Percentiles rank a stretch among this genome's conserved stretches.
phyloP scores from a whole-genome alignment of 768 basidiomycete genomes.

The Termitomyces heimii region DNA sequence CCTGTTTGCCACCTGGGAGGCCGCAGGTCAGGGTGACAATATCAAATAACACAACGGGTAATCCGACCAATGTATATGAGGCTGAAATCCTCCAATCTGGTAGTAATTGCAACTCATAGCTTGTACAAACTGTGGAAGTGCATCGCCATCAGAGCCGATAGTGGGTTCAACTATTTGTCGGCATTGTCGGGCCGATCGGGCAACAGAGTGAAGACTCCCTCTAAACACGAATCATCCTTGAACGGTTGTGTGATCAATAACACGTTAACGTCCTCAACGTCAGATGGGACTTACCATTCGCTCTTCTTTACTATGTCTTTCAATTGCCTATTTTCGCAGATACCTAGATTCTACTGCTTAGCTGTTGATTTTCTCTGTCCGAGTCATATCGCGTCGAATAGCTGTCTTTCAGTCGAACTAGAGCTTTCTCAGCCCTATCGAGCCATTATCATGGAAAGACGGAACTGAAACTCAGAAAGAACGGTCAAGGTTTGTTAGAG shows the following conservation, averaged over 20 bases:
- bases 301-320: neutral
- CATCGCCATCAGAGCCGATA: neutral
- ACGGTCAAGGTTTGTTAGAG: conserved; percentile 4
- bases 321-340: neutral
- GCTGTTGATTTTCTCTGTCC: neutral
- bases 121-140: neutral
- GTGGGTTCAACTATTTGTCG: neutral
- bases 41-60: neutral
- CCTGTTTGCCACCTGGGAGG: neutral
- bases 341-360: neutral
- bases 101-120: conserved; percentile 15
- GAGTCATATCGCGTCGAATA: conserved; percentile 6
- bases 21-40: neutral
- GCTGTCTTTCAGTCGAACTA: conserved; percentile 2
- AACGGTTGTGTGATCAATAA: neutral
- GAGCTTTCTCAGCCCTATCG: conserved; percentile 10
- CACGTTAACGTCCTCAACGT: neutral
- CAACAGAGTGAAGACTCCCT: no score
- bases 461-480: conserved; percentile 6
- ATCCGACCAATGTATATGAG: conserved; percentile 19
- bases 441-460: conserved; percentile 6
- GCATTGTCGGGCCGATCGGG: neutral
- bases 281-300: neutral
- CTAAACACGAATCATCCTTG: neutral
- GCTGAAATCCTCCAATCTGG: conserved; percentile 21